Evolutionary conservation across 768 basidiomycete species (phyloP).

Genomic region (Xerocomus spinulosus): DNA sequence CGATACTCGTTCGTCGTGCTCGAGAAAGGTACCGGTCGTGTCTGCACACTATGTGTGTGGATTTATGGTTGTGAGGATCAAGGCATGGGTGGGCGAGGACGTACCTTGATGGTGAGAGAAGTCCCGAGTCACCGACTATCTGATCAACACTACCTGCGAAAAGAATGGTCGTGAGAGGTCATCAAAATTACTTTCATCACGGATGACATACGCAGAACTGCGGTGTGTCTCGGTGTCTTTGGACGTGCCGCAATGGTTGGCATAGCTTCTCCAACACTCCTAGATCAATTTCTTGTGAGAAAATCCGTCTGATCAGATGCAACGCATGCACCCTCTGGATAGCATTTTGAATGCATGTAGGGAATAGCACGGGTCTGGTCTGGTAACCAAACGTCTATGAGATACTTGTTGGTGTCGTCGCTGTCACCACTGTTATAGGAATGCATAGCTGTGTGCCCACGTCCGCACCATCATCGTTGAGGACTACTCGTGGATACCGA

Average conservation of each 20-base stretch:
- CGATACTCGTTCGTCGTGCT: constrained; percentile 29
- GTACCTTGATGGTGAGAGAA: constrained; percentile 30
- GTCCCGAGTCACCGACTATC: constrained; percentile 51
- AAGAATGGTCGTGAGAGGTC: not conserved
- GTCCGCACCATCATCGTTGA: no score
- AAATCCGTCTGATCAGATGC: no score
- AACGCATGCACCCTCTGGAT: no score
- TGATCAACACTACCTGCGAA: constrained; percentile 48
- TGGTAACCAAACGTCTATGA: no score
- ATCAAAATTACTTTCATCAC: not conserved
- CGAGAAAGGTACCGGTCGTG: constrained; percentile 36
- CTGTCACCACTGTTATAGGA: no score
- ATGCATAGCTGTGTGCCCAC: no score
- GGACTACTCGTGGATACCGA: no score
- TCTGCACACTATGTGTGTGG: constrained; percentile 31
- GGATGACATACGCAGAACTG: constrained; percentile 19
- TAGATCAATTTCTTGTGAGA: no score
- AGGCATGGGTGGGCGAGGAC: not conserved
- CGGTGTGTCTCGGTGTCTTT: constrained; percentile 20
- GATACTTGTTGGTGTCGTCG: no score
- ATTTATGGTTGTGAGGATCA: not conserved
- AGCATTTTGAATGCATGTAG: no score
- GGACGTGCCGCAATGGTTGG: constrained; percentile 39
- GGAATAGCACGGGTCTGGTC: no score
- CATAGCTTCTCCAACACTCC: constrained; percentile 50